phyloP scores from a whole-genome alignment of 306 rosid genomes.

The Pyrus pyrifolia region DNA sequence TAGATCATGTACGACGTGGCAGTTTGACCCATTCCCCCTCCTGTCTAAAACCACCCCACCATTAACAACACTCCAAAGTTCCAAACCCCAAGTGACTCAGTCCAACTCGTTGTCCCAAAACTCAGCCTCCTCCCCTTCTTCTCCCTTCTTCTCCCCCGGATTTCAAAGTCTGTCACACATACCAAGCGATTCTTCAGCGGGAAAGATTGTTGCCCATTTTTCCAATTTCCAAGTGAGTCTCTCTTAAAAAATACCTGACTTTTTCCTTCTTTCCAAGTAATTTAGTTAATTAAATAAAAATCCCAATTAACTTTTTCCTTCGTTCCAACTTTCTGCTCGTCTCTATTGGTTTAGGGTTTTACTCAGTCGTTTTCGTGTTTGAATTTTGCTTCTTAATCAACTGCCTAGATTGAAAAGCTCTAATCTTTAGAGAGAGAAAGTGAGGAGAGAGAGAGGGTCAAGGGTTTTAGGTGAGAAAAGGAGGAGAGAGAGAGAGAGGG shows the following conservation, averaged over 20 bases:
- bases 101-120: slow-evolving; percentile 25
- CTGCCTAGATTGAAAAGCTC: slow-evolving; percentile 14
- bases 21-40: slow-evolving; percentile 45
- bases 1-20: slow-evolving; percentile 28
- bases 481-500: background rate
- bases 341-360: slow-evolving; percentile 9
- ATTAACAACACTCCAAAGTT: background rate
- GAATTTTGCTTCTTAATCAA: slow-evolving; percentile 27
- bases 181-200: slow-evolving; percentile 11
- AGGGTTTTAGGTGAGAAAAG: slow-evolving; percentile 63
- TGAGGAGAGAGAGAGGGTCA: slow-evolving; percentile 38
- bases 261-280: background rate
- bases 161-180: slow-evolving; percentile 11
- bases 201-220: background rate
- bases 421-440: slow-evolving; percentile 14
- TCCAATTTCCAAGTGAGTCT: slow-evolving; percentile 25
- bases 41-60: slow-evolving; percentile 2
- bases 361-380: slow-evolving; percentile 42
- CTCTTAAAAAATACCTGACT: slow-evolving; percentile 23
- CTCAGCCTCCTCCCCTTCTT: background rate
- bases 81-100: slow-evolving; percentile 8
- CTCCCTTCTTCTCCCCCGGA: background rate
- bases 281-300: no score
- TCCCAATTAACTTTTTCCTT: background rate
- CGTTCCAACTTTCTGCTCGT: background rate